Base-by-base conservation (phyloP, 73 alveolate species). In the Paramecium octaurelia region DNA sequence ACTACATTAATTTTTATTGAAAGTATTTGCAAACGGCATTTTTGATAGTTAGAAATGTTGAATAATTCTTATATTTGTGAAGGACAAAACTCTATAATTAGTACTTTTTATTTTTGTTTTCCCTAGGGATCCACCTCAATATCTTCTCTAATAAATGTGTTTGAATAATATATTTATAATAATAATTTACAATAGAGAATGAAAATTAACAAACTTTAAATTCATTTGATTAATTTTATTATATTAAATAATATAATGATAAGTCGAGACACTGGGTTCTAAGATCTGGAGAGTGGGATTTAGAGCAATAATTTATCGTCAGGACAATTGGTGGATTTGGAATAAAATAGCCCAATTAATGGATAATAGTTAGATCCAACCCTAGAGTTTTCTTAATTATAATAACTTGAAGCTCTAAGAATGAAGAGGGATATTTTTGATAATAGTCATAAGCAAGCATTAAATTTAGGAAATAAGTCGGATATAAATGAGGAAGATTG, bases 241-340 rank as follows among this genome's bases (percentile, higher is more conserved):
- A 54, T 54, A 23, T 23, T 64, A 64, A 64, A 31, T 64, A 27
- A 31, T 64, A 64, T 64, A 11, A 64, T 64, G 84, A 31, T 31
- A 31, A 64, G 46, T 73, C 20, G 59, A 23, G 91, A 80, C 70
- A 24, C 91, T 21, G 73, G 70, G 21, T 80, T 80, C 57, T 48
- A 80, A 29, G 91, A 80, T 46, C 44, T 80, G 57, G 91, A 80
- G 50, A 80, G 91, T 80, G 91, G 91, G 16, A 80, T 80, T 44
- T 18, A 80, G 46, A 80, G 91, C 76, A 42, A 80, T 35, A 80
- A 80, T 46, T 14, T 43, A 48, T 80, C 91, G 10, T 44, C 76
- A 10, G 91, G 91, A 14, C 12, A 80, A 40, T 80, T 80, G 57
- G 76, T 80, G 20, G 91, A 80, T 23, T 43, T 80, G 31, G 91